A percentile compares a stretch with the other conserved stretches of the same genome.
These are phyloP conservation scores for Aspergillus fijiensis DNA, from an alignment of 2,329 filamentous ascomycete species.

Conservation along the genomic window DNA sequence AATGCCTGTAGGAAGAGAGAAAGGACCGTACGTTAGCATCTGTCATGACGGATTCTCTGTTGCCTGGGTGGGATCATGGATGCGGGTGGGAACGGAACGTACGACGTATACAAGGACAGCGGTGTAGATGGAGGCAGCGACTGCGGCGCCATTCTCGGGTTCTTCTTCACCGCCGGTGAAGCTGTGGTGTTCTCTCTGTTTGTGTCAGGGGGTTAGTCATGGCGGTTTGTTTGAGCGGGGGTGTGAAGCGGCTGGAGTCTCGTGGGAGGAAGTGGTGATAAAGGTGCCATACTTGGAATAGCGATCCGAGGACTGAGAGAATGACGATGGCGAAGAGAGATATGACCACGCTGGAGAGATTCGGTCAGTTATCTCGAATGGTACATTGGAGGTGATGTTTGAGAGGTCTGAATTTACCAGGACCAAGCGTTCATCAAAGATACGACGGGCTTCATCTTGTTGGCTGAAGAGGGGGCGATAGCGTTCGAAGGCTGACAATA, in stretches of 20 bases:
- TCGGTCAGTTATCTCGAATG: constrained; percentile 13
- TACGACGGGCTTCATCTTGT: constrained; percentile 90
- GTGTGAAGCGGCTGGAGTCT: background rate
- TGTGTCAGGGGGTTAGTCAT: background rate
- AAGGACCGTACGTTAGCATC: background rate
- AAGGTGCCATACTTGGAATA: constrained; percentile 64
- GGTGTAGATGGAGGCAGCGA: constrained; percentile 81
- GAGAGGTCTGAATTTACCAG: constrained; percentile 63
- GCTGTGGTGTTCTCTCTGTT: constrained; percentile 69
- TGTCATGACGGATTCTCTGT: background rate
- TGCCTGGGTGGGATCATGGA: background rate
- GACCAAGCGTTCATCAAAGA: constrained; percentile 91
- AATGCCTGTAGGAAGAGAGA: constrained; percentile 61
- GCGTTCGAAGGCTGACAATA: constrained; percentile 1
- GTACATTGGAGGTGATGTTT: background rate
- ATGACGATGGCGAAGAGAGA: constrained; percentile 66
- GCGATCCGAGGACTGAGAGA: constrained; percentile 63
- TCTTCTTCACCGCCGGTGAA: constrained; percentile 73
- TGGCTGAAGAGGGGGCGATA: constrained; percentile 10
- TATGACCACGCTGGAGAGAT: constrained; percentile 63
- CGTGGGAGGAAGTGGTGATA: constrained; percentile 2
- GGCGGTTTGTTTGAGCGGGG: background rate
- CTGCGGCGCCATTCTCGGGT: constrained; percentile 70
- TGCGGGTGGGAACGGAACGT: constrained; percentile 44
- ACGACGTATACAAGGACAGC: constrained; percentile 88